Evolutionary conservation across 2,329 filamentous ascomycete species (phyloP).

Genomic region (Stagonosporopsis vannaccii): DNA sequence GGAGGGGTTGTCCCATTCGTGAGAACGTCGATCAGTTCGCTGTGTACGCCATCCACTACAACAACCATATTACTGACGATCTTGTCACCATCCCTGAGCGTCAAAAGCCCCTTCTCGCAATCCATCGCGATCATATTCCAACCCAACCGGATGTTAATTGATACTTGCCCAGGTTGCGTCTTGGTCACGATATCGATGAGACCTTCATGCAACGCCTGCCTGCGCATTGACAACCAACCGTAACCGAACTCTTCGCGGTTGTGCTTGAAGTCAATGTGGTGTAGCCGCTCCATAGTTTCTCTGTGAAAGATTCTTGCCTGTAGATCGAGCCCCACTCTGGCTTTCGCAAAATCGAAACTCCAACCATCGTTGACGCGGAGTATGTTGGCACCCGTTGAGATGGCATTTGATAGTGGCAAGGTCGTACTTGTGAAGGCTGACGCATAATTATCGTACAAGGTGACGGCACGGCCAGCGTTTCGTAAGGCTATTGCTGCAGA

Average conservation of each 20-base stretch:
- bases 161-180: neutral
- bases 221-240: slow-evolving; percentile 13
- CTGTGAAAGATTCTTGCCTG: slow-evolving; percentile 9
- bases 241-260: slow-evolving; percentile 8
- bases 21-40: slow-evolving; percentile 6
- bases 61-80: slow-evolving; percentile 1
- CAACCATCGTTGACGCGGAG: slow-evolving; percentile 7
- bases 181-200: neutral
- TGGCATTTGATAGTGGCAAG: slow-evolving; percentile 4
- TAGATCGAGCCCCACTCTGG: neutral
- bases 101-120: neutral
- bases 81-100: neutral
- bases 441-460: slow-evolving; percentile 71
- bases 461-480: slow-evolving; percentile 62
- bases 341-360: slow-evolving; percentile 8
- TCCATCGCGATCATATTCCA: neutral
- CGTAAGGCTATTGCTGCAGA: slow-evolving; percentile 60
- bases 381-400: slow-evolving; percentile 7
- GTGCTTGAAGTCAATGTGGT: slow-evolving; percentile 13
- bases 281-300: slow-evolving; percentile 6
- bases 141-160: slow-evolving; percentile 1
- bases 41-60: slow-evolving; percentile 6
- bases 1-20: slow-evolving; percentile 1
- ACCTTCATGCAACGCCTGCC: slow-evolving; percentile 12
- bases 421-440: slow-evolving; percentile 54